These are phyloP conservation scores for Russula sp. DNA, from an alignment of 768 basidiomycete genomes.

Conservation along the genomic window DNA sequence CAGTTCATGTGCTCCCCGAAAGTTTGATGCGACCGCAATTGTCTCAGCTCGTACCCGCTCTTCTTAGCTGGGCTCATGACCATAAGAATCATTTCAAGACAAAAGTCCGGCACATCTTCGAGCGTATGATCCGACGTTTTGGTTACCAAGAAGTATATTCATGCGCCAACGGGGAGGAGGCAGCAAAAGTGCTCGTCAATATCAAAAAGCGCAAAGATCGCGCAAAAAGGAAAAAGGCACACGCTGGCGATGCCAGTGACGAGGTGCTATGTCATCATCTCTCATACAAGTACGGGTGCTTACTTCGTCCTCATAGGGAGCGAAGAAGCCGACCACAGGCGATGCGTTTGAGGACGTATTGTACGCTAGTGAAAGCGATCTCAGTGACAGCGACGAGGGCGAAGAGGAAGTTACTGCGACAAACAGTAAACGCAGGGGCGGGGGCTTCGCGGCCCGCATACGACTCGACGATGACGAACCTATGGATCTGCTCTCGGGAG, in stretches of 20 bases:
- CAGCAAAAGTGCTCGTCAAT: slow-evolving; percentile 84
- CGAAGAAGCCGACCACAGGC: slow-evolving; percentile 53
- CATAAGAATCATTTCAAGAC: slow-evolving; percentile 99
- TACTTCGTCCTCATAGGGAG: slow-evolving; percentile 32
- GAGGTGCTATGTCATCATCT: slow-evolving; percentile 39
- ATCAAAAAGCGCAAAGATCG: slow-evolving; percentile 95
- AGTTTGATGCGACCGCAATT: slow-evolving; percentile 77
- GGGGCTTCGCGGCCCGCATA: slow-evolving; percentile 58
- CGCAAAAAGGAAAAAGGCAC: slow-evolving; percentile 82
- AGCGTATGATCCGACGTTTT: slow-evolving; percentile 89
- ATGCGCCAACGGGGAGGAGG: slow-evolving; percentile 72
- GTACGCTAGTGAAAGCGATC: slow-evolving; percentile 93
- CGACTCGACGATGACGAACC: slow-evolving; percentile 89
- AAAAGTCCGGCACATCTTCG: slow-evolving; percentile 96
- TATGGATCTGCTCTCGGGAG: slow-evolving; percentile 89
- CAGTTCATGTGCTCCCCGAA: slow-evolving; percentile 76
- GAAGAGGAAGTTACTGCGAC: slow-evolving; percentile 39
- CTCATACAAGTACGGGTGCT: background rate
- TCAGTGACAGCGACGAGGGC: slow-evolving; percentile 69
- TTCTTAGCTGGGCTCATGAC: slow-evolving; percentile 92
- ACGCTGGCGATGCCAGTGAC: slow-evolving; percentile 54
- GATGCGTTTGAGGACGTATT: slow-evolving; percentile 97
- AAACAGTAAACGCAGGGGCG: slow-evolving; percentile 41
- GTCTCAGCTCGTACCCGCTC: slow-evolving; percentile 70
- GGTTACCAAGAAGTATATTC: slow-evolving; percentile 81